Evolutionary conservation across 441 rosid genomes (phyloP).

Genomic region (Manihot esculenta): DNA sequence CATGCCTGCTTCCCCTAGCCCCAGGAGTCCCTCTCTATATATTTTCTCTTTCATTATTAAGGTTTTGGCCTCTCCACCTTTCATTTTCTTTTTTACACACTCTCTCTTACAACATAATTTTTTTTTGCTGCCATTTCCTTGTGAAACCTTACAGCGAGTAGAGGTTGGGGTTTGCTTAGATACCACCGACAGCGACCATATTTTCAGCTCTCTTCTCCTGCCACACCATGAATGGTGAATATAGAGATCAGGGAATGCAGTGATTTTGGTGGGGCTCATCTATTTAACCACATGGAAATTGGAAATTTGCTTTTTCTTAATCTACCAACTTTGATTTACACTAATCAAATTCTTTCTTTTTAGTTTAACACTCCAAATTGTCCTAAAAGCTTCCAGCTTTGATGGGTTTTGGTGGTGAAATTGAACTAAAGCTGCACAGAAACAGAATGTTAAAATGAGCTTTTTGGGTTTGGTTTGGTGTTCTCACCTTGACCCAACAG

Average conservation of each 20-base stretch:
- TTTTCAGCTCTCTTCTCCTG: conserved; percentile 2
- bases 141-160: neutral
- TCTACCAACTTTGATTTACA: neutral
- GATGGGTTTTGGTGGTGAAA: neutral
- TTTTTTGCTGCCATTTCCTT: neutral
- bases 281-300: neutral
- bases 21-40: conserved; percentile 27
- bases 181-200: conserved; percentile 22
- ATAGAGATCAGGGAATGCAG: neutral
- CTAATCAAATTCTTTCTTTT: too few relatives aligned
- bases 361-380: neutral
- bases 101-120: neutral
- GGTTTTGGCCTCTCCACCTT: neutral
- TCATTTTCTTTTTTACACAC: neutral
- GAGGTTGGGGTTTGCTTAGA: conserved; percentile 23
- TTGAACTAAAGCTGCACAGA: neutral
- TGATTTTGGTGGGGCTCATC: conserved; percentile 10
- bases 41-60: neutral
- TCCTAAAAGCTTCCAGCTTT: neutral
- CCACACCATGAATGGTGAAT: conserved; percentile 12
- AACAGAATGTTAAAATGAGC: neutral
- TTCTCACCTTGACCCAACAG: neutral
- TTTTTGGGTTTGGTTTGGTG: neutral
- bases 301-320: neutral
- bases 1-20: conserved; percentile 64